phyloP scores from a whole-genome alignment of 192 early-diverging fungal genomes.

The Podila epigama region DNA sequence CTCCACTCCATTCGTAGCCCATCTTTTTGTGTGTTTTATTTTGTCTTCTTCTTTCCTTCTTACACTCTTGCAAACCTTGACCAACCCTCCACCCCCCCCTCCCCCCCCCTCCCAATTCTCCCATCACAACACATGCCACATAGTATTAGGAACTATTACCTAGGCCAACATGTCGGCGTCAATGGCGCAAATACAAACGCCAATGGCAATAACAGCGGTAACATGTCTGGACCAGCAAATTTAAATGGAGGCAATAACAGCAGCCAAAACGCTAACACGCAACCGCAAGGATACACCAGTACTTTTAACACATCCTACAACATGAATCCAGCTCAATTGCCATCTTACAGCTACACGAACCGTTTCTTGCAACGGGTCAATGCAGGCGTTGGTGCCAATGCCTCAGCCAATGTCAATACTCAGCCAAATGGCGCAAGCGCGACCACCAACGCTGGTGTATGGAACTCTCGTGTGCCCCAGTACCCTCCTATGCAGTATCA shows the following conservation, averaged over 20 bases:
- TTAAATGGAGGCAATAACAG: no score
- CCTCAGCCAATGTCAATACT: not conserved
- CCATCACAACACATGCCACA: not conserved
- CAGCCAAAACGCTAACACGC: not conserved
- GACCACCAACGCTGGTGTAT: not conserved
- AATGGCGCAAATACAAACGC: no score
- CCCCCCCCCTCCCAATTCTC: not conserved
- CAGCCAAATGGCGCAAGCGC: not conserved
- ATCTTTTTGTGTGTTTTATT: not conserved
- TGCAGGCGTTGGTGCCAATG: not conserved
- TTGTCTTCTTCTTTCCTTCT: not conserved
- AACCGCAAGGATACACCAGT: conserved; percentile 6
- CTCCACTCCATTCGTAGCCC: no score
- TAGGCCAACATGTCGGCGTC: not conserved
- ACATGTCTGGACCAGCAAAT: not conserved
- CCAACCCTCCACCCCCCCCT: no score
- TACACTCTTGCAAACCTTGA: not conserved
- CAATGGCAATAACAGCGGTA: not conserved
- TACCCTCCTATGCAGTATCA: conserved; percentile 20
- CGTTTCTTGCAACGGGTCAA: conserved; percentile 1
- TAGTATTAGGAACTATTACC: not conserved
- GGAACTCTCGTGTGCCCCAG: conserved; percentile 14
- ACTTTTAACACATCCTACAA: conserved; percentile 23
- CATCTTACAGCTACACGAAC: conserved; percentile 12
- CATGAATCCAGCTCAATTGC: conserved; percentile 6